A percentile compares a stretch with the other conserved stretches of the same genome.
Conservation (phyloP, 768 basidiomycete species). For the Polyporus arcularius region DNA sequence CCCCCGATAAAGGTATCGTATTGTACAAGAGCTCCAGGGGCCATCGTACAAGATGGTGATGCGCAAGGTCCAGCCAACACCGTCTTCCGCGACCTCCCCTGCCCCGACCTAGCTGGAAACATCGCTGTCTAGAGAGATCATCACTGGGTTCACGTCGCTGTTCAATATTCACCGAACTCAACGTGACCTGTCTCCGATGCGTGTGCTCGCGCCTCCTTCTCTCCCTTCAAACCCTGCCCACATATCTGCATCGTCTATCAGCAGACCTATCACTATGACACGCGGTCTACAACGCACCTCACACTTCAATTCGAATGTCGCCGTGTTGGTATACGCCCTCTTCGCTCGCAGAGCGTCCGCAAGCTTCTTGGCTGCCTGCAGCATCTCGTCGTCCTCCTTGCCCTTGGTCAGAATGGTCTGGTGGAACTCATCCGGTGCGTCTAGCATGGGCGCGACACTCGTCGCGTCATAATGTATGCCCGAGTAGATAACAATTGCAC, state of each 20-base stretch:
- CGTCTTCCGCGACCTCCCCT: conserved; percentile 9
- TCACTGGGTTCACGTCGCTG: background rate
- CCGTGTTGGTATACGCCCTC: conserved; percentile 88
- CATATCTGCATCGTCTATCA: conserved; percentile 55
- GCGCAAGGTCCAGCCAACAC: background rate
- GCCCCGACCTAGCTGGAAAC: too few relatives aligned
- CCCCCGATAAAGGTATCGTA: background rate
- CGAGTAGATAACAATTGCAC: conserved; percentile 81
- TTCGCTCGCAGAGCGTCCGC: conserved; percentile 71
- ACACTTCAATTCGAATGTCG: conserved; percentile 89
- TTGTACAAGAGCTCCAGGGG: background rate
- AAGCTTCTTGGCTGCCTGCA: conserved; percentile 68
- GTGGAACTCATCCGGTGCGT: conserved; percentile 86
- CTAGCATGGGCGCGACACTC: conserved; percentile 73
- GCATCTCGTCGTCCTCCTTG: conserved; percentile 51
- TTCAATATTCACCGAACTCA: conserved; percentile 78
- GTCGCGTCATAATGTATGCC: conserved; percentile 97
- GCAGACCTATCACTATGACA: conserved; percentile 8
- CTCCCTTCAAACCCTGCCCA: conserved; percentile 84
- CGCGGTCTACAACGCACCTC: conserved; percentile 50
- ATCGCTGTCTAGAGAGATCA: too few relatives aligned
- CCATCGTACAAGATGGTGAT: conserved; percentile 8
- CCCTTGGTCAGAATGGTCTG: conserved; percentile 56
- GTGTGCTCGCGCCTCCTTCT: conserved; percentile 90
- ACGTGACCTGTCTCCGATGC: conserved; percentile 86